These are phyloP conservation scores for Xylaria grammica DNA, from an alignment of 495 filamentous ascomycete genomes.

Conservation along the genomic window DNA sequence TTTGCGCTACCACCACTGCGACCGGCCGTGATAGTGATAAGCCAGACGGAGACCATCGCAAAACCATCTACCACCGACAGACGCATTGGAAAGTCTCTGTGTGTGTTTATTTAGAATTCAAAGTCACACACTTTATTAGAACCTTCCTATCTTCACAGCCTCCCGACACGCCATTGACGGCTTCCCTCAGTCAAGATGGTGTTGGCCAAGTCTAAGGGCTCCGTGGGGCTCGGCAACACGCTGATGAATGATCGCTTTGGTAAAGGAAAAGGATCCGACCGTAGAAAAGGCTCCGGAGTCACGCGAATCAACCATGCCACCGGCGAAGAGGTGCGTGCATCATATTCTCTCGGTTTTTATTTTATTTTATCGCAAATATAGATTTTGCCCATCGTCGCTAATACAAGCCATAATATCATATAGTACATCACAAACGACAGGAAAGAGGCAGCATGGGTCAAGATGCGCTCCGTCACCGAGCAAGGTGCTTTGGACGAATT, in stretches of 20 bases:
- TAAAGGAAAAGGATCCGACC: slow-evolving; percentile 78
- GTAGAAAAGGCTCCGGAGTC: slow-evolving; percentile 64
- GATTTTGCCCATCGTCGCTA: background rate
- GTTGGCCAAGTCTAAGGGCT: slow-evolving; percentile 92
- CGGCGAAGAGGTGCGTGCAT: slow-evolving; percentile 54
- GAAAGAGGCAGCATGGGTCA: slow-evolving; percentile 83
- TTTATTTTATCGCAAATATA: slow-evolving; percentile 29
- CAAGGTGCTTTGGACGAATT: slow-evolving; percentile 89
- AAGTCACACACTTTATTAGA: no score
- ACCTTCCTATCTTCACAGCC: background rate
- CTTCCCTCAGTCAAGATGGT: slow-evolving; percentile 65
- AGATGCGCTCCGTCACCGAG: slow-evolving; percentile 98
- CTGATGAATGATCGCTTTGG: slow-evolving; percentile 95
- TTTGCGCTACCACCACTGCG: slow-evolving; percentile 12
- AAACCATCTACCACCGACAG: background rate
- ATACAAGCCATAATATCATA: slow-evolving; percentile 12
- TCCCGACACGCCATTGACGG: background rate
- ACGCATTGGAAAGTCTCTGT: background rate
- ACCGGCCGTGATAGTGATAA: slow-evolving; percentile 8
- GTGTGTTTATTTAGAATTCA: background rate
- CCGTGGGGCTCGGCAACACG: slow-evolving; percentile 80
- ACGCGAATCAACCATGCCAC: slow-evolving; percentile 65
- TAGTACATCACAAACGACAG: slow-evolving; percentile 73
- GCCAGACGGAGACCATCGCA: background rate
- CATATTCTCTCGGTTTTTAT: slow-evolving; percentile 2